Conservation (phyloP, 2,329 filamentous ascomycete genomes). For the Cadophora luteo-olivacea region DNA sequence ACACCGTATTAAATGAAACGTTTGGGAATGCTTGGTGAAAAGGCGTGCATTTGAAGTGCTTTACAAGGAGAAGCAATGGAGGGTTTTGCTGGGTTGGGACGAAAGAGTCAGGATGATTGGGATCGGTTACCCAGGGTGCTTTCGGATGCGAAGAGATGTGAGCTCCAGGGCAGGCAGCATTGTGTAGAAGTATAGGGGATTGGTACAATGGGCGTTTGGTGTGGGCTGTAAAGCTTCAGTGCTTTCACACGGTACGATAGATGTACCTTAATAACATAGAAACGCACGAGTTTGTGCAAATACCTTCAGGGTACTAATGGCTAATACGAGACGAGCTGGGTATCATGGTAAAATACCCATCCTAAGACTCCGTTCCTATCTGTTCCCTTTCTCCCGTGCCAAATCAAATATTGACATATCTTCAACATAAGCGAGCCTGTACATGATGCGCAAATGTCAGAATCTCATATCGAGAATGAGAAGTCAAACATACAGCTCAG, state of each 20-base stretch:
- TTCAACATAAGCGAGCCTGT: background rate
- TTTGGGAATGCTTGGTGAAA: background rate
- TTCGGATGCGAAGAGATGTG: background rate
- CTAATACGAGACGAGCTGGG: slow-evolving; percentile 18
- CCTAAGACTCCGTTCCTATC: background rate
- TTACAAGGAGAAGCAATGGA: background rate
- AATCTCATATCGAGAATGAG: background rate
- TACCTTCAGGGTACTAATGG: slow-evolving; percentile 7
- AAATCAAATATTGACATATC: background rate
- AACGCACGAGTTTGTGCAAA: background rate
- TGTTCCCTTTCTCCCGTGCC: background rate
- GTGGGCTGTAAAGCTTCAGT: background rate
- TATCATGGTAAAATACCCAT: background rate
- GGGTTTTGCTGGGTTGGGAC: background rate
- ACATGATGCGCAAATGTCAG: background rate
- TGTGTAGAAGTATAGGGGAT: slow-evolving; percentile 20
- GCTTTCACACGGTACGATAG: slow-evolving; percentile 5
- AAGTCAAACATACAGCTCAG: background rate
- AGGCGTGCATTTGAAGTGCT: background rate
- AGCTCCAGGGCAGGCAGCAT: background rate
- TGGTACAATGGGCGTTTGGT: background rate
- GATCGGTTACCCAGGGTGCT: background rate
- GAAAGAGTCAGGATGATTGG: background rate
- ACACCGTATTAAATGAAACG: background rate
- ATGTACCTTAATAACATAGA: slow-evolving; percentile 9